These are phyloP conservation scores for Fusarium sp. DNA, from an alignment of 2,329 filamentous ascomycete genomes.

Conservation along the genomic window DNA sequence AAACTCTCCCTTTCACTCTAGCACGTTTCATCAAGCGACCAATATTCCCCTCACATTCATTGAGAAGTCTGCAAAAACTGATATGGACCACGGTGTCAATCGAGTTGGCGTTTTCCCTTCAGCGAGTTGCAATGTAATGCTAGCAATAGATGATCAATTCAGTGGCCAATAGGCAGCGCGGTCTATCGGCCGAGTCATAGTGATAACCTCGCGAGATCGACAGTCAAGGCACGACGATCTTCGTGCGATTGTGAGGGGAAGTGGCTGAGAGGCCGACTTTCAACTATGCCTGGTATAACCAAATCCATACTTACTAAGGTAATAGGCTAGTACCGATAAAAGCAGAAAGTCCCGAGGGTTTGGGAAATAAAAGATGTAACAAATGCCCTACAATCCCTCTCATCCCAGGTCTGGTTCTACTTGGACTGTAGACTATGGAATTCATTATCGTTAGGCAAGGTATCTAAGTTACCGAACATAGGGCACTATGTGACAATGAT, in stretches of 20 bases:
- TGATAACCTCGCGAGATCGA: conserved; percentile 25
- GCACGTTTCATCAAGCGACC: conserved; percentile 22
- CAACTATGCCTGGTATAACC: background rate
- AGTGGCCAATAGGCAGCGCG: background rate
- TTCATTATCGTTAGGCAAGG: background rate
- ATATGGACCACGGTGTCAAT: background rate
- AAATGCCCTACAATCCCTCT: background rate
- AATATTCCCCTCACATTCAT: background rate
- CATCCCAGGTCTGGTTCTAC: background rate
- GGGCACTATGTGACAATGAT: background rate
- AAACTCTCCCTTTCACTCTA: conserved; percentile 16
- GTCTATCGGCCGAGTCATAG: conserved; percentile 14
- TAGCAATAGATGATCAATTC: background rate
- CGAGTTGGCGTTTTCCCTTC: background rate
- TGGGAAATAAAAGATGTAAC: background rate
- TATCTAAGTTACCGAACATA: background rate
- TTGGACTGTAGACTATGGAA: background rate
- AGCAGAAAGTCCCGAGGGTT: too few relatives aligned
- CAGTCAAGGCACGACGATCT: conserved; percentile 9
- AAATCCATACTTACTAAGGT: background rate
- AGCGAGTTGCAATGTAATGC: background rate
- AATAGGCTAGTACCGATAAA: background rate
- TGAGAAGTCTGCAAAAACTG: background rate
- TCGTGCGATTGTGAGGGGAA: conserved; percentile 6
- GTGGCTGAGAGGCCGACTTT: background rate